Percentiles rank a stretch among this genome's conserved stretches.
Conservation (phyloP, 768 basidiomycete species). For the Phanerochaete carnosa region DNA sequence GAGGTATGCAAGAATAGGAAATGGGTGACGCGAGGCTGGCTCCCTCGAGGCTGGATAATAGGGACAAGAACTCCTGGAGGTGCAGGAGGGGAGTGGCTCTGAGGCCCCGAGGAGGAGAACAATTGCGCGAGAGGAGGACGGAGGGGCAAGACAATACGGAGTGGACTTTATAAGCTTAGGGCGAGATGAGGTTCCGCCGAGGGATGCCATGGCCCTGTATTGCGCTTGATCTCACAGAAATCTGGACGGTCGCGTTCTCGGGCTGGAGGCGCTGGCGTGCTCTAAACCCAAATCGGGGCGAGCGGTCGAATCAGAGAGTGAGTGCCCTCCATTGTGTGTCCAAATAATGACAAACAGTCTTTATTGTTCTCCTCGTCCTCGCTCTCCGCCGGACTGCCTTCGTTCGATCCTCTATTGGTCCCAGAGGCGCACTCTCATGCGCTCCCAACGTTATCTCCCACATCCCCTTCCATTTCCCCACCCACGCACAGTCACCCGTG, state of each 20-base stretch:
- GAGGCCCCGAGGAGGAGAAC: constrained; percentile 50
- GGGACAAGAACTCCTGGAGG: constrained; percentile 35
- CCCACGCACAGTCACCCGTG: constrained; percentile 21
- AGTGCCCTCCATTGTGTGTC: constrained; percentile 20
- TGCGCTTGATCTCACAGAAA: constrained; percentile 20
- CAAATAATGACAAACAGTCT: constrained; percentile 21
- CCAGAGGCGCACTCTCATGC: constrained; percentile 22
- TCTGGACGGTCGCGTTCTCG: constrained; percentile 20
- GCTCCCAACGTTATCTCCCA: constrained; percentile 16
- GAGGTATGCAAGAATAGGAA: constrained; percentile 28
- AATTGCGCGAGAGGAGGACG: constrained; percentile 66
- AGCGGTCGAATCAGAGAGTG: constrained; percentile 1
- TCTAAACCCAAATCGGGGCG: constrained; percentile 22
- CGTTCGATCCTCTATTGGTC: constrained; percentile 23
- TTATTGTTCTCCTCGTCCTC: constrained; percentile 16
- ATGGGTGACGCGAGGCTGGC: constrained; percentile 22
- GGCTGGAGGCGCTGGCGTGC: constrained; percentile 13
- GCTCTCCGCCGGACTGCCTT: too few relatives aligned
- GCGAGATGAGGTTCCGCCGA: constrained; percentile 24
- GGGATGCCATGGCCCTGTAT: constrained; percentile 13
- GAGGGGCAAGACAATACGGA: constrained; percentile 27
- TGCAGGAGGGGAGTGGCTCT: constrained; percentile 46
- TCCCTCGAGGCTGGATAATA: constrained; percentile 29
- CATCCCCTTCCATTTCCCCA: constrained; percentile 7
- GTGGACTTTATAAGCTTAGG: constrained; percentile 29